Percentiles rank a stretch among this genome's conserved stretches.
These are phyloP conservation scores for Dioszegia hungarica DNA, from an alignment of 768 basidiomycete species.

Conservation along the genomic window DNA sequence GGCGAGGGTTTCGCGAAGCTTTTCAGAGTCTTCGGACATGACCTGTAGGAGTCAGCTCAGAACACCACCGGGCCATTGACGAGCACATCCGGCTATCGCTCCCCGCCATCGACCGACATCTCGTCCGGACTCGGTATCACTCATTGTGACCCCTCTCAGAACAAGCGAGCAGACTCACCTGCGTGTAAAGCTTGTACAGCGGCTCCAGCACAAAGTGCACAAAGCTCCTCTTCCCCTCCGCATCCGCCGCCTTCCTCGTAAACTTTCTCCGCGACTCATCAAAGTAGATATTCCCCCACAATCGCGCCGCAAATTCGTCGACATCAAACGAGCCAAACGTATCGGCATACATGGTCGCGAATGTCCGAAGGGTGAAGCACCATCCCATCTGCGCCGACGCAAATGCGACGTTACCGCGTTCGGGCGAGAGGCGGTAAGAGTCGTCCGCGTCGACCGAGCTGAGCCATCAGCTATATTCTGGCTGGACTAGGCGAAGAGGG, in stretches of 20 bases:
- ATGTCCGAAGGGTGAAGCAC: conserved; percentile 92
- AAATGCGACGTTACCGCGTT: conserved; percentile 93
- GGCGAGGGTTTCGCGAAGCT: conserved; percentile 70
- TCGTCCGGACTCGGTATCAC: too few species aligned
- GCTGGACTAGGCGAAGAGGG: background rate
- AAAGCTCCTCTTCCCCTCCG: conserved; percentile 76
- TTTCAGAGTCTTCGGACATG: conserved; percentile 87
- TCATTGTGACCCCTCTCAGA: background rate
- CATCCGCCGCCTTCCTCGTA: conserved; percentile 73
- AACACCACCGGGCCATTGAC: too few species aligned
- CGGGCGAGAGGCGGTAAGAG: conserved; percentile 80
- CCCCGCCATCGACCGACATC: too few species aligned
- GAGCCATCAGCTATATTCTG: conserved; percentile 29
- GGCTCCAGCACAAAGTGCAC: conserved; percentile 95
- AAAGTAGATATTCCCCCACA: conserved; percentile 99
- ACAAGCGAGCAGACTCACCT: conserved; percentile 37
- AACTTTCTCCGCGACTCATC: conserved; percentile 80
- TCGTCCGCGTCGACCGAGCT: conserved; percentile 77
- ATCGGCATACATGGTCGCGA: conserved; percentile 93
- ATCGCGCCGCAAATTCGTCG: conserved; percentile 74
- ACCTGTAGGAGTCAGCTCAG: too few species aligned
- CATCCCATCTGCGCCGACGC: conserved; percentile 95
- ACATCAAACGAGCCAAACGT: conserved; percentile 77
- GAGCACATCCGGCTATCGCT: too few species aligned
- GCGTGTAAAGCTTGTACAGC: conserved; percentile 90